Base-by-base conservation (phyloP, 768 basidiomycete species). In the Boletus coccyginus region DNA sequence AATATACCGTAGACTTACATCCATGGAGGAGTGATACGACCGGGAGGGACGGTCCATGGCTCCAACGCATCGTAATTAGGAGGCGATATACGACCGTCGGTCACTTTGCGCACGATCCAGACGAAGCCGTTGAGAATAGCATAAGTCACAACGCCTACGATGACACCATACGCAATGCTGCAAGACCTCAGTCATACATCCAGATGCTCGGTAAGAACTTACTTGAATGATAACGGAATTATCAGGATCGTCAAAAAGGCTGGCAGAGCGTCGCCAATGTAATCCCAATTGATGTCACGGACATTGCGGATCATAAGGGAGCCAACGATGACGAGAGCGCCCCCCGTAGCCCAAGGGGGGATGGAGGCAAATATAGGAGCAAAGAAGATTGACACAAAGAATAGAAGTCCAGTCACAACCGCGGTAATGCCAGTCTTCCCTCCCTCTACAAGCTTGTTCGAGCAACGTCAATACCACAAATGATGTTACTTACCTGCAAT, bases 101-200 rank as follows among this genome's bases (percentile, higher is more conserved):
- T 74, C 29, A 80, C 57, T 62, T 81, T 86, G 64, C 74, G 78
- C 53, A 92, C 44, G 16, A 78, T 19, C 68, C 82, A 80, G 8
- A 90, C 83, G 47, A 85, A 74, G 41, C 85, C 87, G 66, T 94
- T 94, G 55, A 94, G 74, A 53, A 90, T 58, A 46, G 90, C 63
- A 69, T 90, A 92, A 14, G 85, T 81, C 38, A 78, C 47, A 50
- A 94, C 76, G 36, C 92, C 92, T 0, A 88, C 84, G 59, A 94
- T 92, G 68, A 94, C 87, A 61, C 92, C 92, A 66, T 94, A 92
- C 40, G 92, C 90, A 66, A 94, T 92, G 77, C 88, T 92, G 62
- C 58, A 56, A 44, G 19, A 40, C 45, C 14, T 67, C 38, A 49
- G 43, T 44, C 29, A 29, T 29, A 40, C 16, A 7, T 46, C 36